Percentiles rank a stretch among this genome's conserved stretches.
Conservation (phyloP, 495 filamentous ascomycete species). For the Patellaria atrata region DNA sequence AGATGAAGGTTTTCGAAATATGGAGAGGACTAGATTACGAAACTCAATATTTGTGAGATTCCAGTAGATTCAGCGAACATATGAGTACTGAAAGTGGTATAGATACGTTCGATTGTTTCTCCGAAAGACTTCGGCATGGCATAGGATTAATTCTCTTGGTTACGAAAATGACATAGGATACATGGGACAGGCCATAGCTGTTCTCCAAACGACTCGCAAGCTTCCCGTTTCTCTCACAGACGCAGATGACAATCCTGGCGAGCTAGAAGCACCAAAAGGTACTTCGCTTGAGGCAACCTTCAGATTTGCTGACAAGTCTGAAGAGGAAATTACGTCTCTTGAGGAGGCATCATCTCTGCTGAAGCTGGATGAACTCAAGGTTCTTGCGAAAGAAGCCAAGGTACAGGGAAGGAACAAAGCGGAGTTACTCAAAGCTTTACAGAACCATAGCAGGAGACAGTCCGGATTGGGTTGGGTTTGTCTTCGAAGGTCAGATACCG, state of each 20-base stretch:
- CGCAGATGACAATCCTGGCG: slow-evolving; percentile 31
- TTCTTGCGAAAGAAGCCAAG: slow-evolving; percentile 72
- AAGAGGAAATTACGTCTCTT: slow-evolving; percentile 55
- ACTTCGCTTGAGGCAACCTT: slow-evolving; percentile 39
- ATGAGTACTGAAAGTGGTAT: slow-evolving; percentile 4
- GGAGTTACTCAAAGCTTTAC: slow-evolving; percentile 58
- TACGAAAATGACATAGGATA: slow-evolving; percentile 78
- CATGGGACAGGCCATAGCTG: slow-evolving; percentile 44
- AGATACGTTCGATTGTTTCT: slow-evolving; percentile 89
- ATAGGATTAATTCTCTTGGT: slow-evolving; percentile 59
- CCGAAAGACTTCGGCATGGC: slow-evolving; percentile 89
- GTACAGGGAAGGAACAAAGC: slow-evolving; percentile 81
- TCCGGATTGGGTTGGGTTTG: slow-evolving; percentile 39
- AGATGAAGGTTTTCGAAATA: slow-evolving; percentile 59
- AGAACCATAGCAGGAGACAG: slow-evolving; percentile 56
- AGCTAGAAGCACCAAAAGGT: slow-evolving; percentile 33
- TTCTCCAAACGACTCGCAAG: slow-evolving; percentile 36
- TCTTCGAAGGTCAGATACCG: slow-evolving; percentile 18
- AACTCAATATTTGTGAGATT: slow-evolving; percentile 81
- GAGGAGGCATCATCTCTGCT: slow-evolving; percentile 78
- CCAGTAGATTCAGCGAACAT: slow-evolving; percentile 9
- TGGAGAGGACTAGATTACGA: slow-evolving; percentile 71
- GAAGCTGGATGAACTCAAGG: slow-evolving; percentile 72
- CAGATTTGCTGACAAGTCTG: slow-evolving; percentile 65
- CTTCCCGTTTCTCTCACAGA: slow-evolving; percentile 30